phyloP scores from a whole-genome alignment of 1,139 yeast genomes.

The Taphrina communis region DNA sequence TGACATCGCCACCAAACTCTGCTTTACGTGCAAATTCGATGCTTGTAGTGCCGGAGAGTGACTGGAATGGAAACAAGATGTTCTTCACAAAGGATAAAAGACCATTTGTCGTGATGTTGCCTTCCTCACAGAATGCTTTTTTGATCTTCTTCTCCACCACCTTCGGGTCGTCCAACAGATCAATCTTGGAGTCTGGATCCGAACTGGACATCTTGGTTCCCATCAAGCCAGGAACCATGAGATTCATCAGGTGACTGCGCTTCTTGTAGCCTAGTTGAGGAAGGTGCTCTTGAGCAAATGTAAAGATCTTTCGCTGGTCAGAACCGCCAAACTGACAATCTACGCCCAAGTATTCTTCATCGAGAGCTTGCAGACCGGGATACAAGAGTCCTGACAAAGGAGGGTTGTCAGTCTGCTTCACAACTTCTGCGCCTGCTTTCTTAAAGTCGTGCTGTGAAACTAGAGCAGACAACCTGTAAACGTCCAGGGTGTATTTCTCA shows the following conservation, averaged over 20 bases:
- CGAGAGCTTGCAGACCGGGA: slow-evolving; percentile 98
- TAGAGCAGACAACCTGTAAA: slow-evolving; percentile 78
- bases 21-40: slow-evolving; percentile 81
- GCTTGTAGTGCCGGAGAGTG: slow-evolving; percentile 61
- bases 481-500: slow-evolving; percentile 81
- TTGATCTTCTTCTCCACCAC: slow-evolving; percentile 85
- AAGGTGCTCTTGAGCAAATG: slow-evolving; percentile 93
- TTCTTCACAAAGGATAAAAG: slow-evolving; percentile 81
- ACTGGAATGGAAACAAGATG: slow-evolving; percentile 85
- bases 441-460: slow-evolving; percentile 95
- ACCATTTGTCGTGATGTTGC: slow-evolving; percentile 89
- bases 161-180: slow-evolving; percentile 86
- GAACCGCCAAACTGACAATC: slow-evolving; percentile 99
- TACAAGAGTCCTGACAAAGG: slow-evolving; percentile 90
- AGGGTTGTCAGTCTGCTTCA: slow-evolving; percentile 94
- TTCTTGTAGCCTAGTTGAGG: slow-evolving; percentile 88
- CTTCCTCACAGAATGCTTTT: slow-evolving; percentile 95
- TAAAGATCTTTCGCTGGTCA: slow-evolving; percentile 97
- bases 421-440: slow-evolving; percentile 99
- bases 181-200: slow-evolving; percentile 97
- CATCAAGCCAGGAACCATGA: slow-evolving; percentile 96
- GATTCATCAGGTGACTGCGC: slow-evolving; percentile 98
- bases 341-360: slow-evolving; percentile 84
- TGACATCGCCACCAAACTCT: slow-evolving; percentile 91
- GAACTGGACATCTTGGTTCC: slow-evolving; percentile 99